phyloP scores from a whole-genome alignment of 805 yeast species.

The Candida ovalis region DNA sequence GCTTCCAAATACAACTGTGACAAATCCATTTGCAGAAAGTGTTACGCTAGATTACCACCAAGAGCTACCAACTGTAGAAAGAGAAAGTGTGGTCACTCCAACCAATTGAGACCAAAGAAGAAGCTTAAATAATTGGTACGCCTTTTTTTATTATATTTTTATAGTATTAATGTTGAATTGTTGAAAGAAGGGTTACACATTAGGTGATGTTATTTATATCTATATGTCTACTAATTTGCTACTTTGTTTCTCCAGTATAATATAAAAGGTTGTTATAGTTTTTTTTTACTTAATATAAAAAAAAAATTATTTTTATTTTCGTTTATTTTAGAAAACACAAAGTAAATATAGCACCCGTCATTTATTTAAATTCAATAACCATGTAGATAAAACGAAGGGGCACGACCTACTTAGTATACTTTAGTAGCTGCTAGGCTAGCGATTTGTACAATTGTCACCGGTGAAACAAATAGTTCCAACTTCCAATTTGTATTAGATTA shows the following conservation, averaged over 20 bases:
- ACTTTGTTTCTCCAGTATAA: slow-evolving; percentile 7
- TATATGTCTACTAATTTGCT: background rate
- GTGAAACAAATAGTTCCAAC: no score
- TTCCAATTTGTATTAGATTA: no score
- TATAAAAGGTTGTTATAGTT: slow-evolving; percentile 10
- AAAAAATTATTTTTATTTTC: slow-evolving; percentile 1
- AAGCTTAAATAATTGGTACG: slow-evolving; percentile 81
- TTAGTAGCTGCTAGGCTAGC: no score
- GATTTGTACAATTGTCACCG: no score
- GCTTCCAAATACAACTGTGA: slow-evolving; percentile 99
- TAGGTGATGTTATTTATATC: background rate
- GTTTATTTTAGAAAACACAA: background rate
- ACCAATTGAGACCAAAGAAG: slow-evolving; percentile 99
- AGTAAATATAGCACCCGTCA: no score
- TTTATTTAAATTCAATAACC: no score
- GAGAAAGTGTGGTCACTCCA: slow-evolving; percentile 99
- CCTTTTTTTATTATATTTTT: slow-evolving; percentile 15
- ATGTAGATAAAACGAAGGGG: no score
- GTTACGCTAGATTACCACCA: slow-evolving; percentile 99
- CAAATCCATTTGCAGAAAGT: slow-evolving; percentile 97
- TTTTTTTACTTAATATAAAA: background rate
- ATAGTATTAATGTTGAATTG: slow-evolving; percentile 3
- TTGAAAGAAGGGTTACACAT: background rate
- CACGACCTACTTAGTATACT: no score
- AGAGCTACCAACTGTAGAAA: slow-evolving; percentile 99